Evolutionary conservation across 202 grass and related monocot species (phyloP), one percentile per base, ranked within the genome.

Genomic region (Setaria viridis): DNA sequence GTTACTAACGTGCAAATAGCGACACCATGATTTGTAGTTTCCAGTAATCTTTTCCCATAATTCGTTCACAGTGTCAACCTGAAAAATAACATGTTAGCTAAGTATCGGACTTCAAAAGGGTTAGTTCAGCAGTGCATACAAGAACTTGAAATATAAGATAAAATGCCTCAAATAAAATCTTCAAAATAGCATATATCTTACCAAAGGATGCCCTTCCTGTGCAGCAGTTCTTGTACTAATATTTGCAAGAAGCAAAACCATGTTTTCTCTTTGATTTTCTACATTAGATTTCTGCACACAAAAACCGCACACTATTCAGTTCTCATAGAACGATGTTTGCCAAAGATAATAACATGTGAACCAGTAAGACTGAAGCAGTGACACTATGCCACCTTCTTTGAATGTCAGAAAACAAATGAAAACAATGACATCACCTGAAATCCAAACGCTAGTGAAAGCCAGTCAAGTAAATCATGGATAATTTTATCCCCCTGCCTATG

Each of bases 261-360:
- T 89, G 85, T 95, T 92, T 81, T 98, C 95, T 80, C 91, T 92
- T 87, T 98, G 95, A 94, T 98, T 98, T 66, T 95, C 89, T 76
- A 92, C 93, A 89, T 95, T 98, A 6, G 93, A 92, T 89, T 88
- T 91, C 95, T 98, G 85, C 43, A 88, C 39, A 33, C 54, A 39
- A 17, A 55, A 29, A 65, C 64, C 10, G 10, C 32, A 37, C 72
- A n/a, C 0, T 51, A 84, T 87, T 67, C 37, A 66, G 35, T 59
- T 76, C 75, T 73, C 43, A 87, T 50, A 70, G n/a, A 54, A 78
- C 4, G 68, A 57, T 34, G 10, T 41, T 60, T 83, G 20, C 41
- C 56, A 76, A 9, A 80, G 35, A 81, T 75, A 75, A 80, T 47
- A 41, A 67, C 57, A 84, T 41, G 54, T 67, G 50, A 75, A 78